Conservation (phyloP, 2,329 filamentous ascomycete genomes). For the Rhynchosporium agropyri region DNA sequence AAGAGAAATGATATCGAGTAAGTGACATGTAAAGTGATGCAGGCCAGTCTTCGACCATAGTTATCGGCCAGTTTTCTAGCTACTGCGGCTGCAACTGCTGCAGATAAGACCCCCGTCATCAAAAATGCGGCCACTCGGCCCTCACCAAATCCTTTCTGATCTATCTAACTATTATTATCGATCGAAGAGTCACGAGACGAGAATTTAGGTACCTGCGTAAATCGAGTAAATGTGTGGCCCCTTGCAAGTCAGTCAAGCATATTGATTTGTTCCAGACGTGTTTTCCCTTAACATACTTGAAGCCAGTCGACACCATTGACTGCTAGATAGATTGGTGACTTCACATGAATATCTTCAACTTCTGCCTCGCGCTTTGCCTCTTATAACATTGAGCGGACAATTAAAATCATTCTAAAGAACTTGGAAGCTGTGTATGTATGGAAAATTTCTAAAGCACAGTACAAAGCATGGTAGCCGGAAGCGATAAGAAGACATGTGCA, state of each 20-base stretch:
- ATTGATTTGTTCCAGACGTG: background rate
- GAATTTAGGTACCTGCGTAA: conserved; percentile 34
- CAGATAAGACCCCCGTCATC: conserved; percentile 36
- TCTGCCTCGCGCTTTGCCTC: conserved; percentile 8
- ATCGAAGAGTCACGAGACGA: background rate
- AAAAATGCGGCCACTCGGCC: conserved; percentile 34
- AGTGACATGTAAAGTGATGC: conserved; percentile 54
- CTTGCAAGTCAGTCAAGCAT: conserved; percentile 13
- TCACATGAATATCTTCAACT: conserved; percentile 30
- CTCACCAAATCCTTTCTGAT: conserved; percentile 35
- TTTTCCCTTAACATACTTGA: conserved; percentile 42
- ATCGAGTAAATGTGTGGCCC: conserved; percentile 37
- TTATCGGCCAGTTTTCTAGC: conserved; percentile 34
- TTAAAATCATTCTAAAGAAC: background rate
- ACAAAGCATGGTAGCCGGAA: too few species aligned
- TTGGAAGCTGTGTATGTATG: too few species aligned
- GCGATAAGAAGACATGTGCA: too few species aligned
- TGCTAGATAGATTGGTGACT: conserved; percentile 48
- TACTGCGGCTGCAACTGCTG: conserved; percentile 34
- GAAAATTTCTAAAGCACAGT: too few species aligned
- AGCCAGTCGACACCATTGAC: conserved; percentile 55
- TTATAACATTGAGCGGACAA: background rate
- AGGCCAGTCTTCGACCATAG: conserved; percentile 49
- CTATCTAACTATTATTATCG: conserved; percentile 17
- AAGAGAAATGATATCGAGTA: conserved; percentile 56